Evolutionary conservation across 2,329 filamentous ascomycete genomes (phyloP).

Genomic region (Gaeumannomyces tritici): DNA sequence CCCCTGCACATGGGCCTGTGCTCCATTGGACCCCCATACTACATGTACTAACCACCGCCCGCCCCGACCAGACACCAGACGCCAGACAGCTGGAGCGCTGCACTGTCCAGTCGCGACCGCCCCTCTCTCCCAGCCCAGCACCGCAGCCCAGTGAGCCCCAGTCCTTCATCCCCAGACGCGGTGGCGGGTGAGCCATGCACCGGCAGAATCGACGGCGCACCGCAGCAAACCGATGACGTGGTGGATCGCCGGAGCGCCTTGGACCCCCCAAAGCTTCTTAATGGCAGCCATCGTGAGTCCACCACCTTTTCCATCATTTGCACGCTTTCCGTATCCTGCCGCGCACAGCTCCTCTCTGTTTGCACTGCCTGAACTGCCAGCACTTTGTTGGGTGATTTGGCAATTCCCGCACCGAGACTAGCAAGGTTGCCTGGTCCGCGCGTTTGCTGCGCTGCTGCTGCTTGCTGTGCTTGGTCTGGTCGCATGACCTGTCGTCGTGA

Average conservation of each 20-base stretch:
- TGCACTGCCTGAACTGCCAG: too few relatives aligned
- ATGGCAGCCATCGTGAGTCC: constrained; percentile 26
- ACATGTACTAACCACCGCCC: not conserved
- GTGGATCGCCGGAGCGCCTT: constrained; percentile 1
- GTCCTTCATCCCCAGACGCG: not conserved
- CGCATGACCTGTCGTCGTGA: not conserved
- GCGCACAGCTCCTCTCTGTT: too few relatives aligned
- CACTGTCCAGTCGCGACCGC: not conserved
- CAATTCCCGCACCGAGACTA: not conserved
- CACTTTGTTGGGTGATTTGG: not conserved
- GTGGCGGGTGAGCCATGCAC: not conserved
- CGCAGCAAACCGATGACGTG: constrained; percentile 4
- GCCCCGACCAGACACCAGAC: not conserved
- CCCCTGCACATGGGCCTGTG: not conserved
- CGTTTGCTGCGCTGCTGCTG: not conserved
- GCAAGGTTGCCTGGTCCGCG: not conserved
- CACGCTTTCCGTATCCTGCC: too few relatives aligned
- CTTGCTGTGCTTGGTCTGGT: not conserved
- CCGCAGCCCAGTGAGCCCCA: not conserved
- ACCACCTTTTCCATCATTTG: not conserved
- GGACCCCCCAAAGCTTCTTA: constrained; percentile 6
- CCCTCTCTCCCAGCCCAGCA: not conserved
- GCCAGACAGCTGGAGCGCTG: not conserved
- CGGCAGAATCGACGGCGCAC: not conserved
- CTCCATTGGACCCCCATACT: not conserved